Evolutionary conservation across 495 filamentous ascomycete species (phyloP).

Genomic region (Talaromyces liani): DNA sequence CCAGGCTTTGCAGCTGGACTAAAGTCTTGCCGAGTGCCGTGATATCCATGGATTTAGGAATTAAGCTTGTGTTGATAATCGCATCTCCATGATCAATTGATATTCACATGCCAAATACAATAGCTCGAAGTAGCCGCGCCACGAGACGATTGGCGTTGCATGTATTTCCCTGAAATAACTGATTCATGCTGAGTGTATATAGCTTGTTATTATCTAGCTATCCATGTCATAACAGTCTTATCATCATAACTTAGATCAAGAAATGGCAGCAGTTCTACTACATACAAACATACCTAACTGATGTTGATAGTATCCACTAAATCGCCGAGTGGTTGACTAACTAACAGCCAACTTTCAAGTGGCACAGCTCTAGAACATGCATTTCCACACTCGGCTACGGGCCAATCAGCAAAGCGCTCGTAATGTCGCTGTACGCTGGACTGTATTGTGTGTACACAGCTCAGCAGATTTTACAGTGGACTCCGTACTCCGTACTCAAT

Average conservation of each 20-base stretch:
- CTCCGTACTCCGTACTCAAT: not conserved
- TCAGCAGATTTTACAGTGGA: not conserved
- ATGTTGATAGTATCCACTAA: not conserved
- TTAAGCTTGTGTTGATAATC: not conserved
- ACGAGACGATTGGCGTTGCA: not conserved
- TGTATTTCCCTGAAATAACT: not conserved
- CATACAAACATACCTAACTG: not conserved
- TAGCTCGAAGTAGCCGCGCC: not conserved
- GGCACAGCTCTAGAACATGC: not conserved
- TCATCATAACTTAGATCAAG: not conserved
- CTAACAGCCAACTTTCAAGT: not conserved
- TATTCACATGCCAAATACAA: not conserved
- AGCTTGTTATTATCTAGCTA: not conserved
- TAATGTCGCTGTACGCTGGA: not conserved
- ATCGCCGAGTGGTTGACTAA: not conserved
- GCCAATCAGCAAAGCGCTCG: not conserved
- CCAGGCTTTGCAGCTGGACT: not conserved
- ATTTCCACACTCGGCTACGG: not conserved
- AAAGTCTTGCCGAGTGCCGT: not conserved
- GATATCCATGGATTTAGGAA: not conserved
- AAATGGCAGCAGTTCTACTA: not conserved
- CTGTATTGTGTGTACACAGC: not conserved
- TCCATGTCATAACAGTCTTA: not conserved
- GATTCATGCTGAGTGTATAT: not conserved
- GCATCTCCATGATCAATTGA: not conserved